These are phyloP conservation scores for Emergomyces pasteurianus DNA, from an alignment of 2,329 filamentous ascomycete species.

Conservation along the genomic window DNA sequence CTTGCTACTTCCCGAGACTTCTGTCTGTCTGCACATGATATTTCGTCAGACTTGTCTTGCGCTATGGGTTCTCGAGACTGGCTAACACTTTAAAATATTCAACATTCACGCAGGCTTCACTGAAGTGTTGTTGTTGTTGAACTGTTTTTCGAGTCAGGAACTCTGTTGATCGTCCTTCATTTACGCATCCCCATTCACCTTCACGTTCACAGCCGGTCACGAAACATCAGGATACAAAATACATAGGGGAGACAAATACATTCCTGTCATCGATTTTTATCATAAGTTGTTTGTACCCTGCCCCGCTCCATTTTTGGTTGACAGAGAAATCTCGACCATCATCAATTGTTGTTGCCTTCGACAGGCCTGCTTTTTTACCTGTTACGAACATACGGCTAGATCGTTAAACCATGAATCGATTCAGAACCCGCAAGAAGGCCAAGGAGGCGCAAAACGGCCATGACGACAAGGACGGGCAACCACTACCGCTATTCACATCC, in stretches of 20 bases:
- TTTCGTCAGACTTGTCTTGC: not conserved
- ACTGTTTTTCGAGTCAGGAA: not conserved
- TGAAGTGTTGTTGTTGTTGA: not conserved
- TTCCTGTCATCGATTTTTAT: no score
- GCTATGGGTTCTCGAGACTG: not conserved
- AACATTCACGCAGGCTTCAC: not conserved
- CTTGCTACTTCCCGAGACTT: not conserved
- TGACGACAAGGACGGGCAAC: slow-evolving; percentile 38
- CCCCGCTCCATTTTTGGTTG: not conserved
- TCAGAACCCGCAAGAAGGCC: slow-evolving; percentile 30
- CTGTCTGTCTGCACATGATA: not conserved
- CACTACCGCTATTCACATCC: slow-evolving; percentile 20
- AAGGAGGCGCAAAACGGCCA: slow-evolving; percentile 17
- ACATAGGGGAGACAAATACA: not conserved
- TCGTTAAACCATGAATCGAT: slow-evolving; percentile 27
- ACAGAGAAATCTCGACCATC: not conserved
- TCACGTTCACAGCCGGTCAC: not conserved
- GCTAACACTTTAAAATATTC: not conserved
- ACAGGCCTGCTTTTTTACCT: not conserved
- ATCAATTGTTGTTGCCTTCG: not conserved
- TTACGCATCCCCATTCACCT: not conserved
- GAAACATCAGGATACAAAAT: not conserved
- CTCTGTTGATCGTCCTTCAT: not conserved
- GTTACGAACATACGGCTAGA: not conserved
- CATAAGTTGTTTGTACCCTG: no score